phyloP scores from a whole-genome alignment of 1,284 basidiomycete genomes.

The Sphaerobolus stellatus region DNA sequence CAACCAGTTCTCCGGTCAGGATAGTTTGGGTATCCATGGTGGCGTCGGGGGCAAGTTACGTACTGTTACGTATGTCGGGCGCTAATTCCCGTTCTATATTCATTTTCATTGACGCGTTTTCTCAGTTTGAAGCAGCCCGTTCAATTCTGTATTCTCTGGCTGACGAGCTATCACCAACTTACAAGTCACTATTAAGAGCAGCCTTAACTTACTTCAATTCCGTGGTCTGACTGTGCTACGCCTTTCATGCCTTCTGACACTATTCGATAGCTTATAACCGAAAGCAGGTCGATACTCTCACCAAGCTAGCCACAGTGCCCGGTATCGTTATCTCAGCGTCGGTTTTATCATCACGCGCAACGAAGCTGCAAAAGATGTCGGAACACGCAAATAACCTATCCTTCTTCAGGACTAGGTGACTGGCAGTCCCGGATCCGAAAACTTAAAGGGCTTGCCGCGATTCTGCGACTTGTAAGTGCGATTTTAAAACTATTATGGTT shows the following conservation, averaged over 20 bases:
- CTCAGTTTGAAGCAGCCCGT: too few relatives aligned
- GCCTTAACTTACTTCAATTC: constrained; percentile 91
- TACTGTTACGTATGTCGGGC: too few relatives aligned
- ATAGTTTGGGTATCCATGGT: too few relatives aligned
- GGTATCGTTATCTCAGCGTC: constrained; percentile 99
- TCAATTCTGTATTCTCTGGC: too few relatives aligned
- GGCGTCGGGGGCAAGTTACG: too few relatives aligned
- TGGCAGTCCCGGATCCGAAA: constrained; percentile 77
- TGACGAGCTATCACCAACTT: constrained; percentile 81
- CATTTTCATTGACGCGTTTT: too few relatives aligned
- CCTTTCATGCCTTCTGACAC: neutral
- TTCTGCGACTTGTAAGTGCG: constrained; percentile 67
- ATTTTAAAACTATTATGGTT: neutral
- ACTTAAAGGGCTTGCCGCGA: constrained; percentile 82
- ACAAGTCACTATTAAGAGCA: constrained; percentile 87
- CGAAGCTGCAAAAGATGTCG: constrained; percentile 87
- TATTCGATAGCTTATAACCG: neutral
- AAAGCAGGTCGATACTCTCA: constrained; percentile 80
- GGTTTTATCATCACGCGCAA: constrained; percentile 89
- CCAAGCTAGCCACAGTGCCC: constrained; percentile 93
- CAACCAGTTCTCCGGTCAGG: too few relatives aligned
- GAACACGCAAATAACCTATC: constrained; percentile 78
- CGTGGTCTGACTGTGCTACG: constrained; percentile 73
- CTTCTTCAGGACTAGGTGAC: constrained; percentile 81
- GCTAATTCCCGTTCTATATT: too few relatives aligned